A percentile compares a stretch with the other conserved stretches of the same genome.
Evolutionary conservation across 768 basidiomycete species (phyloP).

Genomic region (Russula brevipes): DNA sequence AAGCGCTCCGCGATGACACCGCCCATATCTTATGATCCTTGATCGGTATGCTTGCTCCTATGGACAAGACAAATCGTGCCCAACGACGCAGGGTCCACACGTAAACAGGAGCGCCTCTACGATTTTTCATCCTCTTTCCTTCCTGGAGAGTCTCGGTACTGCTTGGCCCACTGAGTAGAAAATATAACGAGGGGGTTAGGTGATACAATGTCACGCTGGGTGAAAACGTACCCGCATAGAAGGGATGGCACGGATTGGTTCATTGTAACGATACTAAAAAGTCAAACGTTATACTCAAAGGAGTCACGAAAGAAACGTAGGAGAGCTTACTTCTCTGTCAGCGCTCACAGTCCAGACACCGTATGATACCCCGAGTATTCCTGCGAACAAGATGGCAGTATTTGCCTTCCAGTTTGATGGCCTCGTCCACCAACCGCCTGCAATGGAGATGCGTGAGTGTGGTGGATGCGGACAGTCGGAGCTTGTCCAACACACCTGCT

Average conservation of each 20-base stretch:
- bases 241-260: constrained; percentile 23
- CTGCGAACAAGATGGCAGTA: constrained; percentile 66
- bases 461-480: not conserved
- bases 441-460: not conserved
- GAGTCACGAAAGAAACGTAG: not conserved
- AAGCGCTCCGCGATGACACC: not conserved
- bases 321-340: constrained; percentile 62
- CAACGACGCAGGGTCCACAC: not conserved
- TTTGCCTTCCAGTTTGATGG: constrained; percentile 87
- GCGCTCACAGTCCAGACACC: constrained; percentile 70
- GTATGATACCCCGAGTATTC: constrained; percentile 63
- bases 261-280: constrained; percentile 21
- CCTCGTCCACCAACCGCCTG: constrained; percentile 95
- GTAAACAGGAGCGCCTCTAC: constrained; percentile 9
- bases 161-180: constrained; percentile 23
- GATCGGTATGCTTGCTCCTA: not conserved
- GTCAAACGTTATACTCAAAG: not conserved
- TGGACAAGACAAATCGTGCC: not conserved
- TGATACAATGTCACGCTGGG: not conserved
- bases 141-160: constrained; percentile 16
- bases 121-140: constrained; percentile 17
- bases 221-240: constrained; percentile 24
- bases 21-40: not conserved
- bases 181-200: not conserved
- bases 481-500: constrained; percentile 52